phyloP scores from a whole-genome alignment of 1,284 basidiomycete species.

The Baeospora myosura region DNA sequence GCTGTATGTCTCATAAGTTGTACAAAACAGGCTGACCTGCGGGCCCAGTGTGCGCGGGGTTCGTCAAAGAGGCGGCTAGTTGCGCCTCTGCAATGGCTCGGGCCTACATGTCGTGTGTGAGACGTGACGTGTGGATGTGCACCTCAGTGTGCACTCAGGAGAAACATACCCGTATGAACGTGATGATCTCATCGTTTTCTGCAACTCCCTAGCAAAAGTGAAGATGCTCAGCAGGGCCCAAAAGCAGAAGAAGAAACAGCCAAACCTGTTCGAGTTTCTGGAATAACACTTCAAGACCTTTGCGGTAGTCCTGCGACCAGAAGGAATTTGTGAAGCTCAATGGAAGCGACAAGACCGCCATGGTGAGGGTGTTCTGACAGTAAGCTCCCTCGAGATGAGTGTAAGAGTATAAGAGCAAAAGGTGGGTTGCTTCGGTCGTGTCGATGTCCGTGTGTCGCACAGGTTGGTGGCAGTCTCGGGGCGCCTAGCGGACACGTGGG shows the following conservation, averaged over 20 bases:
- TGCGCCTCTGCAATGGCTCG: slow-evolving; percentile 59
- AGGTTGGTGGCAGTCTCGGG: no score
- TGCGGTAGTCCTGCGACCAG: slow-evolving; percentile 85
- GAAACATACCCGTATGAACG: slow-evolving; percentile 68
- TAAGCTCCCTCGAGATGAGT: no score
- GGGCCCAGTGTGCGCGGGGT: slow-evolving; percentile 41
- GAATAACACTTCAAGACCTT: slow-evolving; percentile 73
- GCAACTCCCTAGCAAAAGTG: slow-evolving; percentile 64
- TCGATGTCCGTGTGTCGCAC: no score
- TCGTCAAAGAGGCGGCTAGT: slow-evolving; percentile 50
- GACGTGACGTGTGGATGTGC: slow-evolving; percentile 1
- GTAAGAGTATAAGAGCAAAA: no score
- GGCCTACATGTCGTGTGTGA: slow-evolving; percentile 34
- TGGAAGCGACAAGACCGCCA: slow-evolving; percentile 83
- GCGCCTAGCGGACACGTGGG: no score
- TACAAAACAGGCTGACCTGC: slow-evolving; percentile 35
- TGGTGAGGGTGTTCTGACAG: no score
- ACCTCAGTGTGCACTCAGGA: no score
- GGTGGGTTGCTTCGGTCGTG: no score
- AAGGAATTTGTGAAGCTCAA: slow-evolving; percentile 84
- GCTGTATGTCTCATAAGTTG: not conserved
- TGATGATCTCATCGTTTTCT: slow-evolving; percentile 76
- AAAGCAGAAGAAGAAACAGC: no score
- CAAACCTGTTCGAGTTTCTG: slow-evolving; percentile 71
- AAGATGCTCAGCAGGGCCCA: no score